Conservation (phyloP, 805 yeast species). For the Metschnikowia lochheadii region DNA sequence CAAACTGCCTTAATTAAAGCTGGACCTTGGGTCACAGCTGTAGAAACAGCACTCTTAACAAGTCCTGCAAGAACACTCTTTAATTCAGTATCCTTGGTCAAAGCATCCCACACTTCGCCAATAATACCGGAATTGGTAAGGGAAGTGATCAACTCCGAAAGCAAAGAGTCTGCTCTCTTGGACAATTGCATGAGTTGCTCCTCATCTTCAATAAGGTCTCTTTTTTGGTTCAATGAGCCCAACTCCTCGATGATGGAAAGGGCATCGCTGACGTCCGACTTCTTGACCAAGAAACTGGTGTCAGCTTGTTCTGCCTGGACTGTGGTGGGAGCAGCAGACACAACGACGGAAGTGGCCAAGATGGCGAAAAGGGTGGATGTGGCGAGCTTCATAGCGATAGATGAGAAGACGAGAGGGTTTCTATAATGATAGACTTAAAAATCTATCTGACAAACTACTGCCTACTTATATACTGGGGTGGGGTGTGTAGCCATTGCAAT, state of each 20-base stretch:
- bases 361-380: constrained; percentile 38
- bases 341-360: constrained; percentile 35
- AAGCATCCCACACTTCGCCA: constrained; percentile 30
- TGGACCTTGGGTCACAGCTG: constrained; percentile 38
- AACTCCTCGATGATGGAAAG: constrained; percentile 32
- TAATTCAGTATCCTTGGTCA: constrained; percentile 32
- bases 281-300: constrained; percentile 25
- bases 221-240: constrained; percentile 32
- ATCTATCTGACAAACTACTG: not conserved
- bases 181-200: constrained; percentile 25
- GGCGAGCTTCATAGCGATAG: constrained; percentile 36
- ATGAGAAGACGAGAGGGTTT: not conserved
- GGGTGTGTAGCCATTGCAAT: not conserved
- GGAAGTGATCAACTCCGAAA: constrained; percentile 35
- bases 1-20: constrained; percentile 38
- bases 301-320: constrained; percentile 16
- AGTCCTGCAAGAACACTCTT: constrained; percentile 23
- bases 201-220: constrained; percentile 30
- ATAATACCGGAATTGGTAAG: constrained; percentile 37
- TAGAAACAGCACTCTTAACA: constrained; percentile 29
- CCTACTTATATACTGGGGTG: not conserved
- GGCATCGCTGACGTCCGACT: constrained; percentile 33
- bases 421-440: not conserved
- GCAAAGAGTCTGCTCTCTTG: constrained; percentile 34
- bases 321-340: constrained; percentile 30